Evolutionary conservation across 2,329 filamentous ascomycete species (phyloP).

Genomic region (Colletotrichum salicis): DNA sequence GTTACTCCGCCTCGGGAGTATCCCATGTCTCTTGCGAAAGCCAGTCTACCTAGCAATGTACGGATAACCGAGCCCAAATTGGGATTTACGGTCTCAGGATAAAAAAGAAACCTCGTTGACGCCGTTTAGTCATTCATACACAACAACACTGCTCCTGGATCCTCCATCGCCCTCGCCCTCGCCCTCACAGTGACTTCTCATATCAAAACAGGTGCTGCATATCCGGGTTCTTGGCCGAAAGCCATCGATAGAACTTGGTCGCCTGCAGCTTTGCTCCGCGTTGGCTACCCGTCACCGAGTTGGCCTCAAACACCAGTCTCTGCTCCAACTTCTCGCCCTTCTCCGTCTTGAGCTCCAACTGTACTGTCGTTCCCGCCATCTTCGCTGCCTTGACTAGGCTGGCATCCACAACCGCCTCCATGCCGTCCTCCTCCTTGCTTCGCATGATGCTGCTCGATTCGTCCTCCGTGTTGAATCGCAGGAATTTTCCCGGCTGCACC

Average conservation of each 20-base stretch:
- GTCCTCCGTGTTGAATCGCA: conserved; percentile 21
- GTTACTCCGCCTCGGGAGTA: not conserved
- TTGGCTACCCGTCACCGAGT: conserved; percentile 20
- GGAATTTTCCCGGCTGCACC: conserved; percentile 8
- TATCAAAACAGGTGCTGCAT: conserved; percentile 23
- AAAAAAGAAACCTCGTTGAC: not conserved
- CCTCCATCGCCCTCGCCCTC: too few species aligned
- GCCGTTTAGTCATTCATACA: not conserved
- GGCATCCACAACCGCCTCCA: conserved; percentile 24
- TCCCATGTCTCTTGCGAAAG: not conserved
- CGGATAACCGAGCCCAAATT: not conserved
- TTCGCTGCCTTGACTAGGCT: conserved; percentile 18
- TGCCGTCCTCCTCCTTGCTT: conserved; percentile 8
- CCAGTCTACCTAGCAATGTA: not conserved
- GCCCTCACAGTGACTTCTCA: not conserved
- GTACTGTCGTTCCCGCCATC: conserved; percentile 16
- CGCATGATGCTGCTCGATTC: conserved; percentile 16
- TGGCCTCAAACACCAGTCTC: conserved; percentile 12
- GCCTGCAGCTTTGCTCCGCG: conserved; percentile 21
- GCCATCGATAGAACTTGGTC: conserved; percentile 31
- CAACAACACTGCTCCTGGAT: not conserved
- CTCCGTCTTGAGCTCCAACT: conserved; percentile 18
- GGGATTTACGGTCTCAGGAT: too few species aligned
- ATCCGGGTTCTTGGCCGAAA: conserved; percentile 18
- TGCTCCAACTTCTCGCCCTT: conserved; percentile 17